Base-by-base conservation (phyloP, 192 early-diverging fungal species). In the Backusella parvicylindrica region DNA sequence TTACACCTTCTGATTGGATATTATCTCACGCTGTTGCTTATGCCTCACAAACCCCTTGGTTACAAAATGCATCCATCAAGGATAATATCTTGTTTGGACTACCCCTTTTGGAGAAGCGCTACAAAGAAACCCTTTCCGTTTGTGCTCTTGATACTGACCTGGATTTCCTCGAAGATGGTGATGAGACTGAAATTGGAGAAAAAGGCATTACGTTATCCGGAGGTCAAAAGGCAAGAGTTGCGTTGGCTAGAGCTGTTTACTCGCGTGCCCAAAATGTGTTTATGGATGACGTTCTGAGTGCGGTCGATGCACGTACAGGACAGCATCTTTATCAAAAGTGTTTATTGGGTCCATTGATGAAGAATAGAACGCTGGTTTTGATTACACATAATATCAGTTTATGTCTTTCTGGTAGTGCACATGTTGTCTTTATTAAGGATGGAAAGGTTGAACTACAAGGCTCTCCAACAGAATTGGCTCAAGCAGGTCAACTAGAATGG, bases 231-330 rank as follows among this genome's bases (percentile, higher is more conserved):
- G 91, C 92, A 72, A 83, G 96, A 23, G 88, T 99, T 35, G 82
- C 94, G 0, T 85, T 98, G 26, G 96, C 95, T 1, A 86, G 97
- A 13, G 95, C 95, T 13, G 87, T 97, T 7, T 98, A 97, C 77
- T 88, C 85, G 28, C 72, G 82, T 16, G 87, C 91, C 2, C 81
- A 86, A 5, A 85, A 86, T 36, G 78, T 97, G 32, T 71, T 96
- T 6, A 85, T 95, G 71, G 96, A 98, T 82, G 96, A 97, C 80
- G 92, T 89, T 50, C 85, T 98, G 32, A 92, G 92, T 0, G 96
- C 97, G 12, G 95, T 98, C 0, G 98, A 99, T 77, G 72, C 67
- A 18, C 91, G 93, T 60, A 95, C 94, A 1, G 96, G 92, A 9
- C 80, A 87, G 30, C 92, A 95, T 69, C 81, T 99, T 23, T 89